Percentiles rank a stretch among this genome's conserved stretches.
Conservation (phyloP, 768 basidiomycete species). For the Scleroderma citrinum region DNA sequence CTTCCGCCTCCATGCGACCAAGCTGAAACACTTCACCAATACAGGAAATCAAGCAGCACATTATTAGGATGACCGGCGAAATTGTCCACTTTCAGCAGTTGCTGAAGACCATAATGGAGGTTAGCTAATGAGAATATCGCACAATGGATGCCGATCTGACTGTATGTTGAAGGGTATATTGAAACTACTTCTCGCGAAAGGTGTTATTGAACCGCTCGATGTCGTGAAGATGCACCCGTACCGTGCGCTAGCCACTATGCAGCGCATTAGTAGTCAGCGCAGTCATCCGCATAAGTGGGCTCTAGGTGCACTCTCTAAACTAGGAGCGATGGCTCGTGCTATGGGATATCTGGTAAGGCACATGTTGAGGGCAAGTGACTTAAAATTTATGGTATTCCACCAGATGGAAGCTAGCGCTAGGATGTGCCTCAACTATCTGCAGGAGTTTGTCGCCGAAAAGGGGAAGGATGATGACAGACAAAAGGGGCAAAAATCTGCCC, state of each 20-base stretch:
- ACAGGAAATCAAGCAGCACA: slow-evolving; percentile 71
- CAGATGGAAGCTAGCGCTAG: slow-evolving; percentile 80
- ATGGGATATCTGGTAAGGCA: slow-evolving; percentile 80
- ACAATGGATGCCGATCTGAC: not conserved
- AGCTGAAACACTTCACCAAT: slow-evolving; percentile 1
- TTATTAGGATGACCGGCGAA: slow-evolving; percentile 67
- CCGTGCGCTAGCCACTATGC: slow-evolving; percentile 41
- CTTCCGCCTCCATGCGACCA: not conserved
- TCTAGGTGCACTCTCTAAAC: slow-evolving; percentile 41
- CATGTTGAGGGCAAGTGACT: not conserved
- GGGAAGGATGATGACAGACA: slow-evolving; percentile 28
- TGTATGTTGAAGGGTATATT: slow-evolving; percentile 24
- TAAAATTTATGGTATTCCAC: not conserved
- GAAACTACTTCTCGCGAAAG: slow-evolving; percentile 29
- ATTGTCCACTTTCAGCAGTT: slow-evolving; percentile 61
- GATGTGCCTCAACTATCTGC: slow-evolving; percentile 69
- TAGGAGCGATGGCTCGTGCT: slow-evolving; percentile 64
- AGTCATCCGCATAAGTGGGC: slow-evolving; percentile 40
- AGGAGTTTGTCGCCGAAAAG: slow-evolving; percentile 41
- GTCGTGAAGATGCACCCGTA: slow-evolving; percentile 66
- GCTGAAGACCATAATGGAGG: slow-evolving; percentile 70
- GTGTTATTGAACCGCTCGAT: slow-evolving; percentile 47
- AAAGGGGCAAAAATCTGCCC: slow-evolving; percentile 30
- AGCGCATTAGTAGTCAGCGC: slow-evolving; percentile 33
- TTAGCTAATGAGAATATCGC: slow-evolving; percentile 27